These are phyloP conservation scores for Paralagenidium karlingii DNA, from an alignment of 352 stramenopile genomes.

Conservation along the genomic window DNA sequence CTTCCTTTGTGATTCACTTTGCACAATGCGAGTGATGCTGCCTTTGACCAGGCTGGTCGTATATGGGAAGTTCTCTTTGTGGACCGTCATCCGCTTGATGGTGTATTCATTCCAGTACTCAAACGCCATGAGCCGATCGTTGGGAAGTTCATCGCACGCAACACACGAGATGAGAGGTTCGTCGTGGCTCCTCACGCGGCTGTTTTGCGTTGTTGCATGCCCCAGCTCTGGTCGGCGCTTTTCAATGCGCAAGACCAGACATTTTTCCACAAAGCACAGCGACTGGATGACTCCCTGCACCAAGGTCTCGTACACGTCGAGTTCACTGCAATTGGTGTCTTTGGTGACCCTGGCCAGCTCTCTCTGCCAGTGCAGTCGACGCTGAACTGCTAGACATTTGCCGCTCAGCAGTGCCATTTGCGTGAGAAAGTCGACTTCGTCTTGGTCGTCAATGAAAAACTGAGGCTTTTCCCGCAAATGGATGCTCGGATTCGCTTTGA, in stretches of 20 bases:
- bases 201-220: too few relatives aligned
- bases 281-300: constrained; percentile 28
- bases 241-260: too few relatives aligned
- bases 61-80: constrained; percentile 18
- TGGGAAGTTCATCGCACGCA: too few relatives aligned
- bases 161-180: too few relatives aligned
- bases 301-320: constrained; percentile 45
- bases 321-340: constrained; percentile 17
- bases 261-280: constrained; percentile 20
- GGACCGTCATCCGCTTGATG: constrained; percentile 48
- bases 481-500: constrained; percentile 22
- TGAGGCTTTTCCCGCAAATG: constrained; percentile 17
- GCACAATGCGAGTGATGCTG: constrained; percentile 1
- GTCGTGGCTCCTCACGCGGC: too few relatives aligned
- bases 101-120: constrained; percentile 33
- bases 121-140: constrained; percentile 49
- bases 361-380: constrained; percentile 35
- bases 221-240: too few relatives aligned
- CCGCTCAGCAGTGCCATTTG: constrained; percentile 20
- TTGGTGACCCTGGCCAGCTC: constrained; percentile 25
- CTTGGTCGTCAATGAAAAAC: constrained; percentile 40
- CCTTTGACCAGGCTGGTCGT: constrained; percentile 17
- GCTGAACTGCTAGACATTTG: constrained; percentile 27
- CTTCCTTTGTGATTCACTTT: not conserved
- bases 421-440: constrained; percentile 36